phyloP scores from a whole-genome alignment of 192 early-diverging fungal species.

The Ramicandelaber brevisporus region DNA sequence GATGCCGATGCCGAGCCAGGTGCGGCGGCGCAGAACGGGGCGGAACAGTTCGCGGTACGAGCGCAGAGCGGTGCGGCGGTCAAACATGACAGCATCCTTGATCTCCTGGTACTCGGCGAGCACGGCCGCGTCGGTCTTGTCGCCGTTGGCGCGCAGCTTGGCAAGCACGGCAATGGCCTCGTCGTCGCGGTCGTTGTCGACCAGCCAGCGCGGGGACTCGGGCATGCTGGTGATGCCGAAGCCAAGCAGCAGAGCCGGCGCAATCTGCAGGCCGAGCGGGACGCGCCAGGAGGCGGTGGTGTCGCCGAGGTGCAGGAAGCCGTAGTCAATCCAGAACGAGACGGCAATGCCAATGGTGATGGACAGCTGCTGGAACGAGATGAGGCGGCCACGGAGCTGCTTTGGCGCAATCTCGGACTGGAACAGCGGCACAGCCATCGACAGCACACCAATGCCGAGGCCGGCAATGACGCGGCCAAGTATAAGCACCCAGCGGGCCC shows the following conservation, averaged over 20 bases:
- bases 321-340: conserved; percentile 17
- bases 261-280: conserved; percentile 56
- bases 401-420: conserved; percentile 65
- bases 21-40: conserved; percentile 23
- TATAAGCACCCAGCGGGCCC: conserved; percentile 32
- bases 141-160: conserved; percentile 34
- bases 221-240: conserved; percentile 50
- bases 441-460: conserved; percentile 50
- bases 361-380: conserved; percentile 71
- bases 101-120: conserved; percentile 41
- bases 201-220: conserved; percentile 66
- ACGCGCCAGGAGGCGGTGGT: conserved; percentile 45
- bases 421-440: conserved; percentile 43
- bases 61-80: conserved; percentile 30
- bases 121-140: conserved; percentile 23
- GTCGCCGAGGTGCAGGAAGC: conserved; percentile 10
- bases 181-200: conserved; percentile 33
- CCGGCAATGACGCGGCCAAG: conserved; percentile 60
- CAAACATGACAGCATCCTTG: conserved; percentile 32
- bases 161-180: conserved; percentile 39
- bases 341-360: conserved; percentile 72
- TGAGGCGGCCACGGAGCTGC: conserved; percentile 61
- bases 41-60: conserved; percentile 31
- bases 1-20: conserved; percentile 35
- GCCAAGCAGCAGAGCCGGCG: conserved; percentile 47